These are phyloP conservation scores for Irineochytrium annulatum DNA, from an alignment of 192 early-diverging fungal genomes.

Conservation along the genomic window DNA sequence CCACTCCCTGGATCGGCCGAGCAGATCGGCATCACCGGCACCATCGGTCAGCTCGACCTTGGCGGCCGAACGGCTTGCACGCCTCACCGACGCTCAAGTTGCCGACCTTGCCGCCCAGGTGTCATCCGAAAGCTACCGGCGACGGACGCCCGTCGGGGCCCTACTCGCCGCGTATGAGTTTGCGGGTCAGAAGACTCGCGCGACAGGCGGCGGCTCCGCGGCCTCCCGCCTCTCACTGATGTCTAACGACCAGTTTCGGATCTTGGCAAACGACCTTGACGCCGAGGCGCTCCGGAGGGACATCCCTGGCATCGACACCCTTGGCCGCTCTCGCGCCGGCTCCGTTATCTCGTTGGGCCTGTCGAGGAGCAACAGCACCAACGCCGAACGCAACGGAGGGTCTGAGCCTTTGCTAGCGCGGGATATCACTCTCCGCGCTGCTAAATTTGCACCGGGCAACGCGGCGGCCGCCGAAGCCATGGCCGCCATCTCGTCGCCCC, in stretches of 20 bases:
- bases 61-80: slow-evolving; percentile 18
- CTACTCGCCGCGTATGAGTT: slow-evolving; percentile 18
- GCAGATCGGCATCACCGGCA: slow-evolving; percentile 18
- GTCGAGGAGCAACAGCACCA: too few relatives aligned
- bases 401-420: neutral
- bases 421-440: neutral
- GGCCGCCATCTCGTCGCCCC: neutral
- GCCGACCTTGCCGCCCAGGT: slow-evolving; percentile 23
- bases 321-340: slow-evolving; percentile 2
- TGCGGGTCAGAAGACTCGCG: neutral
- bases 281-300: slow-evolving; percentile 22
- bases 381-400: too few relatives aligned
- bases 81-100: slow-evolving; percentile 19
- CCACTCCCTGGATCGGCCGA: neutral
- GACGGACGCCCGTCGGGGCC: slow-evolving; percentile 23
- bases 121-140: slow-evolving; percentile 20
- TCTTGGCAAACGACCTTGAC: slow-evolving; percentile 25
- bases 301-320: slow-evolving; percentile 26
- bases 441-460: slow-evolving; percentile 2
- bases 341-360: too few relatives aligned
- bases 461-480: slow-evolving; percentile 4
- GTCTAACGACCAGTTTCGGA: slow-evolving; percentile 27
- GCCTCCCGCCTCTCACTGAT: slow-evolving; percentile 22
- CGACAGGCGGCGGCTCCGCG: slow-evolving; percentile 8
- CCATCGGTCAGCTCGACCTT: slow-evolving; percentile 17